These are phyloP conservation scores for Talaromyces sp. DNA, from an alignment of 2,329 filamentous ascomycete species.

Conservation along the genomic window DNA sequence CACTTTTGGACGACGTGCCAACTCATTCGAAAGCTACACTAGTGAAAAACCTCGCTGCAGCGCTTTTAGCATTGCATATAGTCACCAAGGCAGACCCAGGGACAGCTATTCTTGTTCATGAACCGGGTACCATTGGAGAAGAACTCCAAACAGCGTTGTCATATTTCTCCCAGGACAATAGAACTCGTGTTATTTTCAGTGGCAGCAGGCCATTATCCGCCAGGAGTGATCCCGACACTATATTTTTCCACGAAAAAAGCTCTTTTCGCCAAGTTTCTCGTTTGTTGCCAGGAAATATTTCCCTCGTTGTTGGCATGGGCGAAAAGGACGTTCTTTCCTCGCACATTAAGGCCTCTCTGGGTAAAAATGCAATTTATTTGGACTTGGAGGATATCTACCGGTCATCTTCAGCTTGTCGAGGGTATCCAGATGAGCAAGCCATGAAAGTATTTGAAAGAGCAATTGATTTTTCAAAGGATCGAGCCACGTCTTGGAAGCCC, in stretches of 20 bases:
- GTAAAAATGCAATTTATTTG: neutral
- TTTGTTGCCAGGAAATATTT: neutral
- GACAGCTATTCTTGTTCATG: neutral
- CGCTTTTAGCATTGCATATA: neutral
- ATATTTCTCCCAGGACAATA: neutral
- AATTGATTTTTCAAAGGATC: neutral
- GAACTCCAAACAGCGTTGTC: neutral
- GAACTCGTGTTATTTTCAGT: neutral
- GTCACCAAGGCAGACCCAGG: neutral
- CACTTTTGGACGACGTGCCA: neutral
- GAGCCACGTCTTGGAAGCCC: neutral
- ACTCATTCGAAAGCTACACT: constrained; percentile 22
- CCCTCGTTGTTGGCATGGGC: neutral
- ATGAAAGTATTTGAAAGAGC: neutral
- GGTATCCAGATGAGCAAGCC: neutral
- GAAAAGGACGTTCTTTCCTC: neutral
- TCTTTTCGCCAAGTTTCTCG: neutral
- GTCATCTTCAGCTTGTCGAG: neutral
- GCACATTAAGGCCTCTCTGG: neutral
- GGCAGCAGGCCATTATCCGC: neutral
- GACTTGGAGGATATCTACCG: neutral
- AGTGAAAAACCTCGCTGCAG: neutral
- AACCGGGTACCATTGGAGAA: neutral
- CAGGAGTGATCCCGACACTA: neutral
- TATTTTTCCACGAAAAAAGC: neutral